These are phyloP conservation scores for Plenodomus biglobosus DNA, from an alignment of 2,329 filamentous ascomycete genomes.

Conservation along the genomic window DNA sequence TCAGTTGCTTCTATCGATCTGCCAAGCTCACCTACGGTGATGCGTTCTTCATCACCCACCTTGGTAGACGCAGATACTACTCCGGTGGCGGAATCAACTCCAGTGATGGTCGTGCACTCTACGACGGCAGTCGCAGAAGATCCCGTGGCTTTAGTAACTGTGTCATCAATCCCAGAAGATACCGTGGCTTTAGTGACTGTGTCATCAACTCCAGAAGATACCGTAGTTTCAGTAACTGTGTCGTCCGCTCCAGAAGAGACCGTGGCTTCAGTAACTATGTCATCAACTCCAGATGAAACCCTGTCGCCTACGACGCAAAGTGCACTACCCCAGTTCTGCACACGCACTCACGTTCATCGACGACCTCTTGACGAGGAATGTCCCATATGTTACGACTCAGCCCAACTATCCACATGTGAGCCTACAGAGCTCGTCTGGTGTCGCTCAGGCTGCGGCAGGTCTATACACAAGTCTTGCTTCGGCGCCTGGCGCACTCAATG, in stretches of 20 bases:
- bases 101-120: too few relatives aligned
- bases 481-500: slow-evolving; percentile 11
- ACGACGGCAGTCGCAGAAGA: too few relatives aligned
- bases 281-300: background rate
- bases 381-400: slow-evolving; percentile 22
- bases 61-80: background rate
- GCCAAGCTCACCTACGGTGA: background rate
- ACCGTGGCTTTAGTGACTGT: background rate
- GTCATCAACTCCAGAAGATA: background rate
- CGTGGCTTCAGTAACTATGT: background rate
- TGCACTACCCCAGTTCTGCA: slow-evolving; percentile 1
- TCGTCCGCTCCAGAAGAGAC: background rate
- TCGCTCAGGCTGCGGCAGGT: slow-evolving; percentile 15
- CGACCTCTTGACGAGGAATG: slow-evolving; percentile 16
- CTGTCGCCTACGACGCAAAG: background rate
- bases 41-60: too few relatives aligned
- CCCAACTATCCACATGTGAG: slow-evolving; percentile 1
- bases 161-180: background rate
- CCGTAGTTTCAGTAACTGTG: background rate
- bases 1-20: background rate
- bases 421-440: slow-evolving; percentile 20
- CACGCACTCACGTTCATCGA: slow-evolving; percentile 17
- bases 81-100: background rate
- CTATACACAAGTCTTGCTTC: slow-evolving; percentile 19
- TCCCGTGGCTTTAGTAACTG: background rate